phyloP scores from a whole-genome alignment of 2,329 filamentous ascomycete genomes.

The Colletotrichum chrysophilum region DNA sequence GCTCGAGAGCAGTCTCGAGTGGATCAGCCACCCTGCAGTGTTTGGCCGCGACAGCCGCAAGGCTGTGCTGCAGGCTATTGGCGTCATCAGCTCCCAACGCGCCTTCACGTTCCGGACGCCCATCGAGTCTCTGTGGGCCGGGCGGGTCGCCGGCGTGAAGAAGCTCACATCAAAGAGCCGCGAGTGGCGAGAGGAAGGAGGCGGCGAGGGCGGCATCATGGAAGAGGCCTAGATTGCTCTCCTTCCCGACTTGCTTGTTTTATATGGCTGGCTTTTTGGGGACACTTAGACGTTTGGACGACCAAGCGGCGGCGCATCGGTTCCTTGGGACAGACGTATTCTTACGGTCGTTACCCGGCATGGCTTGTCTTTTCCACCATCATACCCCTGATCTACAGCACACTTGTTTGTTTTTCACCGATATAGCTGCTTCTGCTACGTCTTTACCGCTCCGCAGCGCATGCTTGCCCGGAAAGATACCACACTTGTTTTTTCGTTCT shows the following conservation, averaged over 20 bases:
- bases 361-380: slow-evolving; percentile 7
- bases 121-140: slow-evolving; percentile 88
- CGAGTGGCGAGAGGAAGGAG: slow-evolving; percentile 89
- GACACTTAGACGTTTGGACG: neutral
- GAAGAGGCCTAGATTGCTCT: slow-evolving; percentile 56
- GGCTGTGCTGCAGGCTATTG: slow-evolving; percentile 93
- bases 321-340: slow-evolving; percentile 5
- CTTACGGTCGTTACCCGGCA: slow-evolving; percentile 14
- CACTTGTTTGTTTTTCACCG: slow-evolving; percentile 5
- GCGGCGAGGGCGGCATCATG: slow-evolving; percentile 71
- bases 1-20: slow-evolving; percentile 88
- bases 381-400: slow-evolving; percentile 20
- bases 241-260: slow-evolving; percentile 7
- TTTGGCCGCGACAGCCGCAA: slow-evolving; percentile 95
- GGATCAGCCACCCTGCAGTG: slow-evolving; percentile 96
- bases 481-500: slow-evolving; percentile 15
- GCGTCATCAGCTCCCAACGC: slow-evolving; percentile 92
- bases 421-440: slow-evolving; percentile 7
- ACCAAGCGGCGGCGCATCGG: slow-evolving; percentile 11
- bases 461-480: slow-evolving; percentile 23
- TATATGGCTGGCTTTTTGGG: slow-evolving; percentile 5
- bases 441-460: slow-evolving; percentile 20
- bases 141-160: slow-evolving; percentile 80
- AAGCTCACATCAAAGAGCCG: slow-evolving; percentile 81
- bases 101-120: slow-evolving; percentile 93